Evolutionary conservation across 2,329 filamentous ascomycete genomes (phyloP).

Genomic region (Rosellinia necatrix): DNA sequence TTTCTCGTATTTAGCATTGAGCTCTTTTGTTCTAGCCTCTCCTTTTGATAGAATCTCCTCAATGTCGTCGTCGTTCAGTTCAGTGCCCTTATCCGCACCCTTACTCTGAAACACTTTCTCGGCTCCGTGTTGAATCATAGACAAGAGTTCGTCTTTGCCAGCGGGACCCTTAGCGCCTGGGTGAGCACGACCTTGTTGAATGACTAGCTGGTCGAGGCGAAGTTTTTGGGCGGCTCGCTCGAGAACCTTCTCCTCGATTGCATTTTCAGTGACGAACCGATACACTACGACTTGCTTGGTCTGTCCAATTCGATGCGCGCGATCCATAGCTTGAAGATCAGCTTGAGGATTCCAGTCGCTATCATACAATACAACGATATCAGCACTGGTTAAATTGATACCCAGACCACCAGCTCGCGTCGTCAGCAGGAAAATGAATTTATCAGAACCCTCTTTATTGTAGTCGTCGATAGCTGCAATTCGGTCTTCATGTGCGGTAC

Average conservation of each 20-base stretch:
- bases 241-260: slow-evolving; percentile 97
- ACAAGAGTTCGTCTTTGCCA: slow-evolving; percentile 93
- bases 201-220: slow-evolving; percentile 93
- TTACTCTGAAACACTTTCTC: slow-evolving; percentile 86
- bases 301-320: slow-evolving; percentile 96
- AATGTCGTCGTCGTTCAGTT: slow-evolving; percentile 85
- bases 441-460: slow-evolving; percentile 93
- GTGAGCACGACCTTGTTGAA: slow-evolving; percentile 94
- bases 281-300: slow-evolving; percentile 98
- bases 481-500: slow-evolving; percentile 95
- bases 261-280: slow-evolving; percentile 95
- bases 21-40: slow-evolving; percentile 83
- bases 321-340: slow-evolving; percentile 98
- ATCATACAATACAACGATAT: slow-evolving; percentile 95
- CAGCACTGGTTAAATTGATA: slow-evolving; percentile 93
- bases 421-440: slow-evolving; percentile 94
- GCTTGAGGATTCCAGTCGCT: slow-evolving; percentile 99
- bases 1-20: slow-evolving; percentile 95
- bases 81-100: slow-evolving; percentile 64
- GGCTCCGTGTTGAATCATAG: slow-evolving; percentile 99
- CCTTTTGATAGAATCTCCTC: slow-evolving; percentile 85
- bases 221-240: slow-evolving; percentile 97
- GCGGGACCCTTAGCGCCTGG: slow-evolving; percentile 87
- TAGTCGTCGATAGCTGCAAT: slow-evolving; percentile 98
- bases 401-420: slow-evolving; percentile 94